Evolutionary conservation across 2,329 filamentous ascomycete species (phyloP), one percentile per base, ranked within the genome.

Genomic region (Colletotrichum godetiae): DNA sequence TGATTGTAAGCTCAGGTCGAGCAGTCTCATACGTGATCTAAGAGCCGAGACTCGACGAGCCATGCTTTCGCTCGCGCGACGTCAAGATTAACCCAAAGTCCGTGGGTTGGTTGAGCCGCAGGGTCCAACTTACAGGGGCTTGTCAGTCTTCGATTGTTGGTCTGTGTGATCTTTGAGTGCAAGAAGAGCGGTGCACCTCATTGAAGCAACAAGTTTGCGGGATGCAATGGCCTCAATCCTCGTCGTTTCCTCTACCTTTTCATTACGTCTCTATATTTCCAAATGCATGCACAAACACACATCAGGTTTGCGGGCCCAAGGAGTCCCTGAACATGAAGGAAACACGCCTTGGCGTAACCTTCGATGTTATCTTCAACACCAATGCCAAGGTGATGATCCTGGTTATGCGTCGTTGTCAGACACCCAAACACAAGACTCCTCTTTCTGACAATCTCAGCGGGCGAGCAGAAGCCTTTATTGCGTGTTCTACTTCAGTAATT

Each of bases 31-130:
- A 1, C 15, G n/a, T 22, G 42, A 49, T 10, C 19, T 49, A 8
- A n/a, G 19, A 49, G 42, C 42, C 22, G 7, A 19, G 2, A 19
- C 19, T 6, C 61, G 2, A 24, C 5, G 22, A 13, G n/a, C 33
- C 22, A 0, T 27, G 24, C 22, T 35, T 57, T 2, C 31, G 27
- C 2, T 3, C 22, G 37, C n/a, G 3, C 27, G 42, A 66, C 31
- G 68, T 60, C 33, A 12, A 55, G 19, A 60, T 52, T 60, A 35
- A 46, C 22, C 19, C 33, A 24, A 64, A 46, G 31, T 37, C 61
- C 5, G 61, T 70, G 62, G 24, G 5, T 56, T 42, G 55, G 7
- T 67, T 60, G 68, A 70, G 42, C 68, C 61, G 29, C 62, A 67
- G 13, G 11, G 60, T 37, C 53, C 12, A 49, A n/a, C 61, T 37